phyloP scores from a whole-genome alignment of 2,329 filamentous ascomycete genomes.

The Dactylellina leptospora region DNA sequence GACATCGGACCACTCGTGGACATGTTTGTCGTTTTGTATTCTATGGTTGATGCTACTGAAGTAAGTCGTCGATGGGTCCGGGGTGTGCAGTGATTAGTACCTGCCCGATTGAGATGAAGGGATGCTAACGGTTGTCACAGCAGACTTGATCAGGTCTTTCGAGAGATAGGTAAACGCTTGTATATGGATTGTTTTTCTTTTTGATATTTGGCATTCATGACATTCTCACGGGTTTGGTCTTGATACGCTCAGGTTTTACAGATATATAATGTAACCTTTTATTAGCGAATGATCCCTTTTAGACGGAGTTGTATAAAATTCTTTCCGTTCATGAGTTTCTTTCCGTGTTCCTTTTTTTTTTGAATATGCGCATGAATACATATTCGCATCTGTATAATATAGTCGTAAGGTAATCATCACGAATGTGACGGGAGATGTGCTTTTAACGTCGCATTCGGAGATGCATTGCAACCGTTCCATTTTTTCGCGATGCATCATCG shows the following conservation, averaged over 20 bases:
- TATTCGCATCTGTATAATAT: conserved; percentile 38
- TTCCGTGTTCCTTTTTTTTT: background rate
- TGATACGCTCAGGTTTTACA: conserved; percentile 7
- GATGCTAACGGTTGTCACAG: conserved; percentile 6
- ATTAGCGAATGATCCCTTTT: conserved; percentile 46
- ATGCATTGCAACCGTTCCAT: conserved; percentile 10
- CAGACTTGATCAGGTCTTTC: conserved; percentile 24
- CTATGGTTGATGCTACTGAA: conserved; percentile 84
- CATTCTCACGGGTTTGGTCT: conserved; percentile 26
- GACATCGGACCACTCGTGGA: conserved; percentile 81
- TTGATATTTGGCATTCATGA: conserved; percentile 20
- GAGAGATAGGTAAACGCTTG: background rate
- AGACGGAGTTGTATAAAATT: conserved; percentile 44
- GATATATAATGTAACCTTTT: conserved; percentile 24
- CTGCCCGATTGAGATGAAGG: background rate
- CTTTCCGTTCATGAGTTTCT: no score
- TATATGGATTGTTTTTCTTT: background rate
- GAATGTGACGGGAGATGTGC: background rate
- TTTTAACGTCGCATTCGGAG: background rate
- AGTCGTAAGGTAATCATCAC: conserved; percentile 20
- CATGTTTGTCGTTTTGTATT: conserved; percentile 82
- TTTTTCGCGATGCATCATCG: background rate
- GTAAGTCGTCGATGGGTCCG: conserved; percentile 66
- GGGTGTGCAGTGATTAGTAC: background rate
- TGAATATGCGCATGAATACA: conserved; percentile 12